Percentiles rank a stretch among this genome's conserved stretches.
Conservation (phyloP, 768 basidiomycete species). For the Termitomyces sp. region DNA sequence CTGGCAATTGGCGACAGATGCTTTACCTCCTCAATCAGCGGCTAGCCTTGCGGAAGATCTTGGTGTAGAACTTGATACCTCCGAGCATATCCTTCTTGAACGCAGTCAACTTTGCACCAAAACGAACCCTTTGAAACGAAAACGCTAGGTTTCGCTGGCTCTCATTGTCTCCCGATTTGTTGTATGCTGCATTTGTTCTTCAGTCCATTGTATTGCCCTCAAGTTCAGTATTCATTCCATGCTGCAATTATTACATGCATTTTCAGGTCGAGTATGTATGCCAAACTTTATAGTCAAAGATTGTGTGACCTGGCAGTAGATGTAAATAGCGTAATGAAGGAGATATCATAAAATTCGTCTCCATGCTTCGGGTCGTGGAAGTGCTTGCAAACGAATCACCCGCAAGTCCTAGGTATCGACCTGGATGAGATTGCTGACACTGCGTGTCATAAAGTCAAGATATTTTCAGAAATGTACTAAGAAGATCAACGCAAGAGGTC, state of each 20-base stretch:
- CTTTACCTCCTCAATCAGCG: constrained; percentile 61
- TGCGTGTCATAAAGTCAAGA: too few relatives aligned
- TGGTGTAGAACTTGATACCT: constrained; percentile 73
- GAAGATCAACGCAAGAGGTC: neutral
- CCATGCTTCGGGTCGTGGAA: too few relatives aligned
- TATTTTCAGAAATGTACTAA: too few relatives aligned
- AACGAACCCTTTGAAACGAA: constrained; percentile 43
- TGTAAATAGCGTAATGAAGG: neutral
- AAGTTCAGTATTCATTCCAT: neutral
- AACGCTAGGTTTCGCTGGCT: constrained; percentile 25
- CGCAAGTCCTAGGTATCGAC: neutral
- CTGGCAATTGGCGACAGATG: constrained; percentile 68
- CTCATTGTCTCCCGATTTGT: neutral
- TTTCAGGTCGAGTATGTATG: neutral
- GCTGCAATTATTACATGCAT: neutral
- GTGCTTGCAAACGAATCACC: neutral
- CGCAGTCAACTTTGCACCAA: constrained; percentile 50
- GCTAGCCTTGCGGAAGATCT: constrained; percentile 67
- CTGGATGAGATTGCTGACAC: neutral
- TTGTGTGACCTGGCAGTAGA: neutral
- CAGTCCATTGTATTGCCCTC: neutral
- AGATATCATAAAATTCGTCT: neutral
- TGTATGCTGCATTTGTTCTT: neutral
- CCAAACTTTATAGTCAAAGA: neutral
- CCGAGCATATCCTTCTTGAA: constrained; percentile 67